A percentile compares a stretch with the other conserved stretches of the same genome.
phyloP scores from a whole-genome alignment of 768 basidiomycete species.

The Cubamyces sp. region DNA sequence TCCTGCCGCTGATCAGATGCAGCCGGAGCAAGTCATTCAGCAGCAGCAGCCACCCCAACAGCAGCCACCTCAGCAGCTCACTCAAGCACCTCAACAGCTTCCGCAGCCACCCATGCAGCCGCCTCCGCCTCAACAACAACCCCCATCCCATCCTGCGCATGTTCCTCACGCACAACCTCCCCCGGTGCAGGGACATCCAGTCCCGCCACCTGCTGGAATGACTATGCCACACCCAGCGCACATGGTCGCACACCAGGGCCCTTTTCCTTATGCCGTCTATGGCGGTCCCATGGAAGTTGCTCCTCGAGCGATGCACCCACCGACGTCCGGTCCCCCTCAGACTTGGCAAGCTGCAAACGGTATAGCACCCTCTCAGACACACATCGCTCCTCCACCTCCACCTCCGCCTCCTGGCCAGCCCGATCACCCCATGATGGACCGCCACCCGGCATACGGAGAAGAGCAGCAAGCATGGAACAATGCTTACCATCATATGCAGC shows the following conservation, averaged over 20 bases:
- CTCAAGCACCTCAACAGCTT: conserved; percentile 20
- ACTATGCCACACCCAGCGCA: conserved; percentile 30
- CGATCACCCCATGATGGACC: conserved; percentile 48
- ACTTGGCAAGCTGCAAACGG: conserved; percentile 66
- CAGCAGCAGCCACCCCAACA: conserved; percentile 24
- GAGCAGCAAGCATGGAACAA: conserved; percentile 54
- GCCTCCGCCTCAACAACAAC: conserved; percentile 10
- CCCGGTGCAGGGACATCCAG: conserved; percentile 11
- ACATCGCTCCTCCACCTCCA: conserved; percentile 37
- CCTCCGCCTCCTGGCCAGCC: conserved; percentile 15
- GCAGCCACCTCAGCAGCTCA: conserved; percentile 26
- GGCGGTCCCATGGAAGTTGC: conserved; percentile 30
- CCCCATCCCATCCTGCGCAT: conserved; percentile 23
- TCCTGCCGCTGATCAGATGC: conserved; percentile 24
- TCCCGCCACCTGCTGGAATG: conserved; percentile 28
- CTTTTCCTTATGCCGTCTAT: conserved; percentile 30
- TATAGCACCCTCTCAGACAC: conserved; percentile 70
- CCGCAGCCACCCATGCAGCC: conserved; percentile 16
- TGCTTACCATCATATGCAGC: conserved; percentile 48
- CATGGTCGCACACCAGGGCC: conserved; percentile 13
- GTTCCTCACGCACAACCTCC: conserved; percentile 22
- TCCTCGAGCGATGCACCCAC: conserved; percentile 48
- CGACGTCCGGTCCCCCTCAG: conserved; percentile 56
- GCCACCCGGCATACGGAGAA: conserved; percentile 50
- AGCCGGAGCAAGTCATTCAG: conserved; percentile 23